Conservation (phyloP, 768 basidiomycete species). For the Kwoniella shandongensis region DNA sequence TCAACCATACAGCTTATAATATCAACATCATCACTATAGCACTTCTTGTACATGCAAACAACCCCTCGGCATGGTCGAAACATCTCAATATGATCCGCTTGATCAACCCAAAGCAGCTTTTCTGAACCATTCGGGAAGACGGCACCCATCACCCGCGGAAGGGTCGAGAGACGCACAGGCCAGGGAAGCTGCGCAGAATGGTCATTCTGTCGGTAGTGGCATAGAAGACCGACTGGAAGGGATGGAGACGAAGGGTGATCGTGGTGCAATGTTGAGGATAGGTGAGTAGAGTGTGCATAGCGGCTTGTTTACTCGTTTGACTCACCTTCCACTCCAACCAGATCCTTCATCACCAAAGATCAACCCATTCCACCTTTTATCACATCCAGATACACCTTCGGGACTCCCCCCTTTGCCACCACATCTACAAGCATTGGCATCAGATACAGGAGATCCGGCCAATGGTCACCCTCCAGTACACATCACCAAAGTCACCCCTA, state of each 20-base stretch:
- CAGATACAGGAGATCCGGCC: conserved; percentile 16
- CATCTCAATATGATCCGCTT: conserved; percentile 13
- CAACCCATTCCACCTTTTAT: conserved; percentile 50
- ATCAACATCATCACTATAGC: background rate
- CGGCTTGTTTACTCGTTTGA: too few relatives aligned
- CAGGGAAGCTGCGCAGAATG: conserved; percentile 12
- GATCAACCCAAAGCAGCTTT: conserved; percentile 25
- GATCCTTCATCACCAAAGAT: conserved; percentile 34
- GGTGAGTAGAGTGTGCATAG: conserved; percentile 15
- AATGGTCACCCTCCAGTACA: conserved; percentile 33
- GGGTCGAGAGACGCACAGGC: conserved; percentile 17
- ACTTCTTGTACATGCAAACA: background rate
- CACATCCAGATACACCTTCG: conserved; percentile 32
- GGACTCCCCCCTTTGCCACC: conserved; percentile 34
- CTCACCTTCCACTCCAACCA: background rate
- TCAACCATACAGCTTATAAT: background rate
- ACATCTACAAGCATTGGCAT: conserved; percentile 29
- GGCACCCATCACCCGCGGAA: conserved; percentile 5
- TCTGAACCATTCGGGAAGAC: conserved; percentile 8
- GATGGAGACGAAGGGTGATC: background rate
- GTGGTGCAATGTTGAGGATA: conserved; percentile 14
- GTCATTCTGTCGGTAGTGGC: background rate
- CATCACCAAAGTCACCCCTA: conserved; percentile 47
- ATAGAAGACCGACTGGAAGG: background rate
- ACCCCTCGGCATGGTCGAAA: conserved; percentile 8